phyloP scores from a whole-genome alignment of 2,329 filamentous ascomycete species.

The Clonostachys rhizophaga region DNA sequence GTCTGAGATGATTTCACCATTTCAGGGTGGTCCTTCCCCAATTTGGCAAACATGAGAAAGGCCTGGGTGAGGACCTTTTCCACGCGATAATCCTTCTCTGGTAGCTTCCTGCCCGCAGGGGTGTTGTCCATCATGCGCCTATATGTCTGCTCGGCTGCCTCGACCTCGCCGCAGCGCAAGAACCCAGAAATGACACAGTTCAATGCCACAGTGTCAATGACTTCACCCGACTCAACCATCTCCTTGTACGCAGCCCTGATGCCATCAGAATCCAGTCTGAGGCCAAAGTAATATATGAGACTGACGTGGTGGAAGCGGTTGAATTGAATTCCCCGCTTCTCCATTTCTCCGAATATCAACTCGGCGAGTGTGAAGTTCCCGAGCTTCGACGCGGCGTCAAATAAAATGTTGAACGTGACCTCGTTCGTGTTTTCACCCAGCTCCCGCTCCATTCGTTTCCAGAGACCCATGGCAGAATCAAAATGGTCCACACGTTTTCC shows the following conservation, averaged over 20 bases:
- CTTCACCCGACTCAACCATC: constrained; percentile 79
- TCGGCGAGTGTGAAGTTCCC: constrained; percentile 82
- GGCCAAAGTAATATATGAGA: constrained; percentile 78
- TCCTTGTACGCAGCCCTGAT: constrained; percentile 75
- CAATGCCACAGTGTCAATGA: constrained; percentile 81
- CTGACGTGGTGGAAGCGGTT: constrained; percentile 80
- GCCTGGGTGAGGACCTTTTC: constrained; percentile 46
- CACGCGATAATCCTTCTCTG: constrained; percentile 38
- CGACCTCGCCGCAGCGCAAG: constrained; percentile 69
- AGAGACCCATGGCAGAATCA: constrained; percentile 65
- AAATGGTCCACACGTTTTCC: constrained; percentile 48
- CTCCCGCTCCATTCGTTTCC: constrained; percentile 83
- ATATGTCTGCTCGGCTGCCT: constrained; percentile 77
- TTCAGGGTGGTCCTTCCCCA: constrained; percentile 50
- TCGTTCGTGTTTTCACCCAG: constrained; percentile 35
- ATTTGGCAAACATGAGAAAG: constrained; percentile 51
- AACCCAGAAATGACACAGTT: constrained; percentile 83
- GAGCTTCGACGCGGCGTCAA: constrained; percentile 81
- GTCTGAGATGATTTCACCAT: constrained; percentile 53
- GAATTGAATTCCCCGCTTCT: constrained; percentile 58
- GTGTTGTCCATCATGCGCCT: constrained; percentile 72
- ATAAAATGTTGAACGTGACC: constrained; percentile 91
- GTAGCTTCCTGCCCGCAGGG: constrained; percentile 26
- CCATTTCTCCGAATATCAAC: constrained; percentile 80
- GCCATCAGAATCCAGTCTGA: constrained; percentile 67